Percentiles rank a stretch among this genome's conserved stretches.
These are phyloP conservation scores for Berberis vulgaris DNA, from an alignment of 164 flowering plant species.

Conservation along the genomic window DNA sequence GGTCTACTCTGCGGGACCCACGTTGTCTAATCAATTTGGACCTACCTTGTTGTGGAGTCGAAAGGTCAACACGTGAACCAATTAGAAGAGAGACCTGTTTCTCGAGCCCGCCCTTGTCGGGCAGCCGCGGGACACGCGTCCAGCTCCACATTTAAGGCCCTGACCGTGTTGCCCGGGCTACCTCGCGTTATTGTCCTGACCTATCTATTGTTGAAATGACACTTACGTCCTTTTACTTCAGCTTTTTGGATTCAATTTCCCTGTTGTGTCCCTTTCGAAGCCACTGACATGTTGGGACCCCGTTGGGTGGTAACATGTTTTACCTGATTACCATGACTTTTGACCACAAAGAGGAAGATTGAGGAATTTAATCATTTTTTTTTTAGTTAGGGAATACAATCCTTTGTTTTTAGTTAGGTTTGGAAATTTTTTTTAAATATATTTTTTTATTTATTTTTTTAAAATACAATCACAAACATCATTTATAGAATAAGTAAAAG, in stretches of 20 bases:
- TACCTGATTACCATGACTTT: no score
- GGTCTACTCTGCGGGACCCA: conserved; percentile 17
- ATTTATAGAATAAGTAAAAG: no score
- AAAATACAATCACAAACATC: no score
- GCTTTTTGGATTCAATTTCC: neutral
- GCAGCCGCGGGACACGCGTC: conserved; percentile 12
- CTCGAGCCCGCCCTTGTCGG: neutral
- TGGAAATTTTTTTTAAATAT: no score
- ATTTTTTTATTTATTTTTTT: no score
- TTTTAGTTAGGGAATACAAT: no score
- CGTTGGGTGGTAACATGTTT: no score
- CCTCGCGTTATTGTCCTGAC: conserved; percentile 7
- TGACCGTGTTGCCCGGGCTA: conserved; percentile 11
- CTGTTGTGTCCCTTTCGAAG: no score
- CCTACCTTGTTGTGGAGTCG: conserved; percentile 12
- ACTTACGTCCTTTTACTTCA: neutral
- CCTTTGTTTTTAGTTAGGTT: no score
- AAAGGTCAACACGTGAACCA: conserved; percentile 17
- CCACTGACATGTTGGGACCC: no score
- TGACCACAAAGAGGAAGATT: no score
- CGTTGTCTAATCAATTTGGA: conserved; percentile 8
- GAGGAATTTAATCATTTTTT: no score
- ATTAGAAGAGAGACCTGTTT: conserved; percentile 4
- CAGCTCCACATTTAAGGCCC: neutral
- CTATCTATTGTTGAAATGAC: conserved; percentile 2